phyloP scores from a whole-genome alignment of 768 basidiomycete species.

The Rhodosporidiobolus odoratus region DNA sequence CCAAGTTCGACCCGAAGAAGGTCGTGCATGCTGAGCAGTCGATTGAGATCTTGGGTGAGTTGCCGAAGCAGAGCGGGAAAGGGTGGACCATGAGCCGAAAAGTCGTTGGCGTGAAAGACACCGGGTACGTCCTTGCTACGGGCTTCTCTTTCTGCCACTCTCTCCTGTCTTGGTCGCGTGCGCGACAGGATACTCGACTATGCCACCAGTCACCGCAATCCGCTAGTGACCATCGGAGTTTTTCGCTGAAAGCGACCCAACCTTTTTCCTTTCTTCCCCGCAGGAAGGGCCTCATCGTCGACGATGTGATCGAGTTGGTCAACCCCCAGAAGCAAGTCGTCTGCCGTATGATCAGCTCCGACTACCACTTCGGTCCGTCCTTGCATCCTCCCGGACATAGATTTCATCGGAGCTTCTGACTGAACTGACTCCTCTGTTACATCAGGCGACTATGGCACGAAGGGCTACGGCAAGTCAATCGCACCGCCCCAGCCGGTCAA shows the following conservation, averaged over 20 bases:
- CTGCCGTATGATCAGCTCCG: conserved; percentile 61
- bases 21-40: conserved; percentile 63
- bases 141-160: background rate
- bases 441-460: conserved; percentile 59
- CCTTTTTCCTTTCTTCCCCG: too few species aligned
- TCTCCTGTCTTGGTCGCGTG: background rate
- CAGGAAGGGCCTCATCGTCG: conserved; percentile 40
- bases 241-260: too few species aligned
- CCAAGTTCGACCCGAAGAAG: conserved; percentile 60
- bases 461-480: conserved; percentile 61
- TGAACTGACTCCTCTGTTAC: background rate
- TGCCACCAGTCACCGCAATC: too few species aligned
- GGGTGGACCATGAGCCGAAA: conserved; percentile 71
- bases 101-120: conserved; percentile 68
- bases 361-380: conserved; percentile 54
- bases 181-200: too few species aligned
- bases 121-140: conserved; percentile 57
- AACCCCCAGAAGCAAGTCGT: conserved; percentile 60
- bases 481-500: conserved; percentile 59
- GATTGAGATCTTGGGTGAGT: conserved; percentile 70
- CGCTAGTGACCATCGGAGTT: too few species aligned
- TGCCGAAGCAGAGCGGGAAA: conserved; percentile 67
- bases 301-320: conserved; percentile 48
- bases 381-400: too few species aligned
- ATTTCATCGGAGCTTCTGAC: background rate